phyloP scores from a whole-genome alignment of 2,329 filamentous ascomycete genomes.

The Paraconiothyrium brasiliense region DNA sequence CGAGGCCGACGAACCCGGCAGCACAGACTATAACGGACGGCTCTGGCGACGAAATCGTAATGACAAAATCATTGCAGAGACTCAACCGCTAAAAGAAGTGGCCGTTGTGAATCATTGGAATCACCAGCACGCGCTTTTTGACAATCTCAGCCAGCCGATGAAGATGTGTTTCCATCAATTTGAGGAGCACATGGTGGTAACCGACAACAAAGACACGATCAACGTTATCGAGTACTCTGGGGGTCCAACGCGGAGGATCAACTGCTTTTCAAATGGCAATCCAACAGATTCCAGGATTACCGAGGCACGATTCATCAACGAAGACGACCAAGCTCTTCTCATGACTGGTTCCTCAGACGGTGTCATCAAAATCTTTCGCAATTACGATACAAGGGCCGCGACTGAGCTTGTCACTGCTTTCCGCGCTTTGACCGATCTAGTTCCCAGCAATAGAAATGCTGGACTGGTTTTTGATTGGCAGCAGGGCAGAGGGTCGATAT shows the following conservation, averaged over 20 bases:
- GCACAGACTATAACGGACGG: slow-evolving; percentile 93
- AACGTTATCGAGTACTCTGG: slow-evolving; percentile 80
- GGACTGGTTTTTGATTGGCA: slow-evolving; percentile 99
- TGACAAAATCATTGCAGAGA: slow-evolving; percentile 89
- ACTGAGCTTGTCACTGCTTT: slow-evolving; percentile 90
- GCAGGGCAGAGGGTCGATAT: slow-evolving; percentile 90
- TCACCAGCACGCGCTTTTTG: slow-evolving; percentile 81
- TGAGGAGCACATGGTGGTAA: slow-evolving; percentile 92
- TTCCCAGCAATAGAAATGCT: slow-evolving; percentile 92
- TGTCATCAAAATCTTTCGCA: slow-evolving; percentile 89
- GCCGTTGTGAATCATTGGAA: slow-evolving; percentile 90
- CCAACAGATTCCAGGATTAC: slow-evolving; percentile 90
- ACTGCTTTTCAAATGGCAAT: slow-evolving; percentile 93
- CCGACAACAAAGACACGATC: slow-evolving; percentile 91
- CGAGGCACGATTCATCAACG: slow-evolving; percentile 96
- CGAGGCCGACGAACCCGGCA: slow-evolving; percentile 95
- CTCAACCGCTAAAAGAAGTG: slow-evolving; percentile 90
- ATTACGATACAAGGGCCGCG: slow-evolving; percentile 80
- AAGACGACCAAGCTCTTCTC: slow-evolving; percentile 93
- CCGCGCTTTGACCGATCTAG: slow-evolving; percentile 90
- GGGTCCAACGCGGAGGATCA: slow-evolving; percentile 71
- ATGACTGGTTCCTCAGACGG: slow-evolving; percentile 97
- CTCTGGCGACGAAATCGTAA: slow-evolving; percentile 93
- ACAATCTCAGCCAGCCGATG: slow-evolving; percentile 87
- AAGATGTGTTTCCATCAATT: slow-evolving; percentile 99